phyloP scores from a whole-genome alignment of 305 asterid species.

The Withania somnifera region DNA sequence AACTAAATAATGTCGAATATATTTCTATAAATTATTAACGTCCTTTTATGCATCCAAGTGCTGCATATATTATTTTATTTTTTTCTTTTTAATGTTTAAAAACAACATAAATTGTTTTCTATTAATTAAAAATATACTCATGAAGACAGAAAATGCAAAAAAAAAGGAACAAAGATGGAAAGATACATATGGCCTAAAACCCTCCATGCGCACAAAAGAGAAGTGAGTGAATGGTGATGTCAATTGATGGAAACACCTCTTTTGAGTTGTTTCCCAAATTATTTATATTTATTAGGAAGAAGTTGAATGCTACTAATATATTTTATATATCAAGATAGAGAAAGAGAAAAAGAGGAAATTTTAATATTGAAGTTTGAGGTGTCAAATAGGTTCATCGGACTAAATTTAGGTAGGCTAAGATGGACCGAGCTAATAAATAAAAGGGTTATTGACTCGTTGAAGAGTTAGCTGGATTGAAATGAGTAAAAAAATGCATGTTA shows the following conservation, averaged over 20 bases:
- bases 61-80: not conserved
- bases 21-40: too few species aligned
- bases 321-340: too few species aligned
- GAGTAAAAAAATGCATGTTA: too few species aligned
- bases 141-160: not conserved
- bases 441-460: too few species aligned
- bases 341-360: too few species aligned
- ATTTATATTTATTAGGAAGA: too few species aligned
- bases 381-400: not conserved
- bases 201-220: not conserved
- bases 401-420: too few species aligned
- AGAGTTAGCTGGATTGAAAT: too few species aligned
- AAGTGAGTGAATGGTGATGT: not conserved
- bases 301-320: not conserved
- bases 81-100: not conserved
- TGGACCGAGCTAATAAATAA: too few species aligned
- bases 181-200: not conserved
- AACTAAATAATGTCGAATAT: too few species aligned
- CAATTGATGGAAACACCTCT: not conserved
- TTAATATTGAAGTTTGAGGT: too few species aligned
- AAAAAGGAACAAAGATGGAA: not conserved
- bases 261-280: not conserved
- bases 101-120: not conserved
- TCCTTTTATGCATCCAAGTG: too few species aligned
- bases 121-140: not conserved